Percentiles rank a stretch among this genome's conserved stretches.
These are phyloP conservation scores for Pistacia vera DNA, from an alignment of 345 rosid species.

Conservation along the genomic window DNA sequence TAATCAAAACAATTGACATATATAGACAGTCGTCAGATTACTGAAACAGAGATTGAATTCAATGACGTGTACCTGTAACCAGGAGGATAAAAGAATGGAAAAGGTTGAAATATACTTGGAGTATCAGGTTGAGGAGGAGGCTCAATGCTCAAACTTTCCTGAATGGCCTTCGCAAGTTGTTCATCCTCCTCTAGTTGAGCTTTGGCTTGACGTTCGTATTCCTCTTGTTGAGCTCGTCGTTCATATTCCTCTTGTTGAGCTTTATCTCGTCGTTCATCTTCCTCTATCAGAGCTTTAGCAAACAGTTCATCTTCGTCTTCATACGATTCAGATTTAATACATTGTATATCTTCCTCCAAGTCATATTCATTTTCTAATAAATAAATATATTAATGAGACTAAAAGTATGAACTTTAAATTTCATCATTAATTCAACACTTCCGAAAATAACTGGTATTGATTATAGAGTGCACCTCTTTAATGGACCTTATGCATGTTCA, in stretches of 20 bases:
- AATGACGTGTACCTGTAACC: slow-evolving; percentile 55
- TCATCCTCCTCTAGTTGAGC: slow-evolving; percentile 93
- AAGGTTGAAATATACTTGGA: slow-evolving; percentile 50
- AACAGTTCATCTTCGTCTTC: slow-evolving; percentile 46
- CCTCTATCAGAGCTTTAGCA: slow-evolving; percentile 51
- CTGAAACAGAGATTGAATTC: slow-evolving; percentile 7
- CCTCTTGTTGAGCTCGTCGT: slow-evolving; percentile 28
- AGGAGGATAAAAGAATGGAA: slow-evolving; percentile 56
- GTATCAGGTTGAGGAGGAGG: slow-evolving; percentile 59
- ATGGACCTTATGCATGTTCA: not conserved
- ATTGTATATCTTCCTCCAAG: slow-evolving; percentile 39
- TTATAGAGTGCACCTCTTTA: not conserved
- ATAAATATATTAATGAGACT: slow-evolving; percentile 20
- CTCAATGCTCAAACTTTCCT: slow-evolving; percentile 68
- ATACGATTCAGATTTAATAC: slow-evolving; percentile 34
- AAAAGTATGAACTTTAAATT: slow-evolving; percentile 8
- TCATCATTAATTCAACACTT: not conserved
- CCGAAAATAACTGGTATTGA: not conserved
- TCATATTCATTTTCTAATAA: slow-evolving; percentile 43
- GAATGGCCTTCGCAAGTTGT: slow-evolving; percentile 83
- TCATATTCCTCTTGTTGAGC: slow-evolving; percentile 57
- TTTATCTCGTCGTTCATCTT: slow-evolving; percentile 38
- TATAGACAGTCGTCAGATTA: not conserved
- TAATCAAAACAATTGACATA: not conserved
- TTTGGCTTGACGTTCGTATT: slow-evolving; percentile 32